phyloP scores from a whole-genome alignment of 768 basidiomycete genomes.

The Lactifluus rugatus region DNA sequence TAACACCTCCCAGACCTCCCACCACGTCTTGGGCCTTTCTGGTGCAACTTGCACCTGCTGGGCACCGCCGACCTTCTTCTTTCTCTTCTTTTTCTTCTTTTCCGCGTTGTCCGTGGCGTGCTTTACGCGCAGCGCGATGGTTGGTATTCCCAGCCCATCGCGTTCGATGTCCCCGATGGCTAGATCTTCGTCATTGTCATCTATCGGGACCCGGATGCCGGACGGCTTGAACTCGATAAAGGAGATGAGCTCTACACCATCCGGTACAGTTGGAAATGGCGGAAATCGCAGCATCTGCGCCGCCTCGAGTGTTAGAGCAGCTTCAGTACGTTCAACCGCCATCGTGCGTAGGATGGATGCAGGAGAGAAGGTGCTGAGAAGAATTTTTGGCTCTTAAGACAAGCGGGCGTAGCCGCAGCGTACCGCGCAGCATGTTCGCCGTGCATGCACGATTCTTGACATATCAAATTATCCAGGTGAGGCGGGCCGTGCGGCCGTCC shows the following conservation, averaged over 20 bases:
- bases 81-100: constrained; percentile 44
- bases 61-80: constrained; percentile 30
- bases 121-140: constrained; percentile 41
- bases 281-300: constrained; percentile 29
- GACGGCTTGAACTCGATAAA: constrained; percentile 48
- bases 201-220: constrained; percentile 47
- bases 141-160: constrained; percentile 60
- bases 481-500: background rate
- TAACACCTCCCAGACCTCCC: constrained; percentile 59
- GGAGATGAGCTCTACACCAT: constrained; percentile 40
- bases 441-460: background rate
- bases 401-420: background rate
- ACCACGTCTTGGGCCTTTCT: constrained; percentile 40
- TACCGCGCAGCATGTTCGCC: background rate
- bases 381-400: background rate
- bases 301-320: background rate
- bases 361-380: background rate
- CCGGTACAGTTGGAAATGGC: constrained; percentile 39
- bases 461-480: background rate
- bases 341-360: background rate
- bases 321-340: background rate
- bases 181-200: constrained; percentile 22
- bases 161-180: constrained; percentile 37
- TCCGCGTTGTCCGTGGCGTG: constrained; percentile 50
- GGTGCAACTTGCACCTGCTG: constrained; percentile 19